Percentiles rank a stretch among this genome's conserved stretches.
Evolutionary conservation across 768 basidiomycete genomes (phyloP).

Genomic region (Sistotremastrum niveocremeum): DNA sequence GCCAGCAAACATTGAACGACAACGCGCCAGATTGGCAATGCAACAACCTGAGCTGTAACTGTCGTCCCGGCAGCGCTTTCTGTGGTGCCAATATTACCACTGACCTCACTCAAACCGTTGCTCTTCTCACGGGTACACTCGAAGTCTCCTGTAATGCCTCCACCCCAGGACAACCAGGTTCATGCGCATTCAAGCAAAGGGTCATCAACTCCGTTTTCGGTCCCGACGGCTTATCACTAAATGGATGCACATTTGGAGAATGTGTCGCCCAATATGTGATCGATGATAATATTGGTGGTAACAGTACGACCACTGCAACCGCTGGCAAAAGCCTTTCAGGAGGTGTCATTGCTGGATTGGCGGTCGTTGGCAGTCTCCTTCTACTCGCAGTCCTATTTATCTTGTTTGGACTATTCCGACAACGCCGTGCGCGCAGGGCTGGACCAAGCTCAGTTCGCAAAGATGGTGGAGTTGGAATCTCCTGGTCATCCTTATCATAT

Average conservation of each 20-base stretch:
- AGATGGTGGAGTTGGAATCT: slow-evolving; percentile 42
- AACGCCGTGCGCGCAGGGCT: slow-evolving; percentile 44
- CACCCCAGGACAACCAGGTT: slow-evolving; percentile 19
- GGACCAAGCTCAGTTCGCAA: slow-evolving; percentile 17
- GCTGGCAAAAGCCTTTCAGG: slow-evolving; percentile 40
- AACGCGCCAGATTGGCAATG: slow-evolving; percentile 51
- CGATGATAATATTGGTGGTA: slow-evolving; percentile 31
- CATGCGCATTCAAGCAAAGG: slow-evolving; percentile 68
- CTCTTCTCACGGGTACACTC: slow-evolving; percentile 51
- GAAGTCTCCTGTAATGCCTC: slow-evolving; percentile 51
- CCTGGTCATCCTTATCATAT: slow-evolving; percentile 62
- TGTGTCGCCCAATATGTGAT: slow-evolving; percentile 76
- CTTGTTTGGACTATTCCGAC: slow-evolving; percentile 43
- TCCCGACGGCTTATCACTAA: slow-evolving; percentile 50
- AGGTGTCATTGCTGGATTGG: slow-evolving; percentile 86
- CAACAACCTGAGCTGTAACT: slow-evolving; percentile 59
- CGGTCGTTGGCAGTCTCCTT: slow-evolving; percentile 62
- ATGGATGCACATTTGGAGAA: slow-evolving; percentile 74
- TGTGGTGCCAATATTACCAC: slow-evolving; percentile 41
- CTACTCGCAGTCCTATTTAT: slow-evolving; percentile 45
- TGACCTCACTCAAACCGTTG: slow-evolving; percentile 48
- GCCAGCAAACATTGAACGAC: slow-evolving; percentile 40
- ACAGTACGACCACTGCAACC: slow-evolving; percentile 18
- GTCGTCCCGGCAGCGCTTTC: slow-evolving; percentile 54
- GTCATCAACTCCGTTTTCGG: slow-evolving; percentile 64